Evolutionary conservation across 2,329 filamentous ascomycete species (phyloP).

Genomic region (Epichloe aotearoae): DNA sequence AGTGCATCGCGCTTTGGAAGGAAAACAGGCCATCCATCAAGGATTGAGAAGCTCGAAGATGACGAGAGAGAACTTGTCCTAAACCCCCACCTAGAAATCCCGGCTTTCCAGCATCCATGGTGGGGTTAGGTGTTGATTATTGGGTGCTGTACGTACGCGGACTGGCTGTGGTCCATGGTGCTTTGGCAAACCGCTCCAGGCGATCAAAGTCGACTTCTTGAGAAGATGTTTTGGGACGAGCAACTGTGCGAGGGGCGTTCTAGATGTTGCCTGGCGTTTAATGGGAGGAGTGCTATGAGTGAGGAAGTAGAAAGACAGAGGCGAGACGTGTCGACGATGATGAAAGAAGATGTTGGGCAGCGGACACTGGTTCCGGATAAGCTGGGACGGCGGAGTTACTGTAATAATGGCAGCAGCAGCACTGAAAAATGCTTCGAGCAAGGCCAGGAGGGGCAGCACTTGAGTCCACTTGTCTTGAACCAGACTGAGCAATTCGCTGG

Average conservation of each 20-base stretch:
- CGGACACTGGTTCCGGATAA: conserved; percentile 6
- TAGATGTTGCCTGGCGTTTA: neutral
- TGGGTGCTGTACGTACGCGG: conserved; percentile 6
- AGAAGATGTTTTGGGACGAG: neutral
- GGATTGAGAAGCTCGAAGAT: neutral
- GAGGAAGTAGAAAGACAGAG: neutral
- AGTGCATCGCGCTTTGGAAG: neutral
- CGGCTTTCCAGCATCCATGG: conserved; percentile 6
- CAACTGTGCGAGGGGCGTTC: neutral
- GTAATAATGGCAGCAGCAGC: conserved; percentile 4
- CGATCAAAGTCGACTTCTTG: neutral
- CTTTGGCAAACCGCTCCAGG: conserved; percentile 7
- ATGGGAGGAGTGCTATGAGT: neutral
- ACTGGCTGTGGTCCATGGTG: conserved; percentile 9
- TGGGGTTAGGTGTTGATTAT: conserved; percentile 1
- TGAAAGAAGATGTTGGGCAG: conserved; percentile 4
- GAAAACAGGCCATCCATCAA: neutral
- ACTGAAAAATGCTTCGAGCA: neutral
- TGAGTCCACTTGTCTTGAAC: too few relatives aligned
- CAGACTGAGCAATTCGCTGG: neutral
- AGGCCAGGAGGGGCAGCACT: too few relatives aligned
- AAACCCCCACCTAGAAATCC: conserved; percentile 3
- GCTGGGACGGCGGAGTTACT: conserved; percentile 8
- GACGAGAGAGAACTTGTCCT: neutral
- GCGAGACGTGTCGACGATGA: conserved; percentile 2